Conservation (phyloP, 1,284 basidiomycete genomes). For the Anthracocystis walkeri region DNA sequence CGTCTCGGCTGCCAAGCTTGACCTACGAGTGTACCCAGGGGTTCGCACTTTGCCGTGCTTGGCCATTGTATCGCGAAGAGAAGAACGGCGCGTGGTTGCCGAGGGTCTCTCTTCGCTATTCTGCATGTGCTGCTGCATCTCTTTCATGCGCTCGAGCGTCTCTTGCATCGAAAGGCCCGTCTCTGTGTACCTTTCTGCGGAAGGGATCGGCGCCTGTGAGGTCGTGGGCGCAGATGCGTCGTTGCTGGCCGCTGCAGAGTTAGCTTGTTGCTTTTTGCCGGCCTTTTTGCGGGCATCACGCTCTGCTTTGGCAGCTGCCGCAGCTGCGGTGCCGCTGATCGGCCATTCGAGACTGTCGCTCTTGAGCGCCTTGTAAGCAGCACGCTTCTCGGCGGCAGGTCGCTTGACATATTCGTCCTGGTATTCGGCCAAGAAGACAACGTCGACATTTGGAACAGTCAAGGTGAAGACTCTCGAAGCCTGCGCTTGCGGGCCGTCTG, state of each 20-base stretch:
- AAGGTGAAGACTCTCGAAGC: conserved; percentile 41
- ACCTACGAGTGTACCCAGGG: conserved; percentile 39
- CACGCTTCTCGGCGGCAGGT: conserved; percentile 40
- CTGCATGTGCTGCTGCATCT: conserved; percentile 22
- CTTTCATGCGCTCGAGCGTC: conserved; percentile 46
- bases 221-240: neutral
- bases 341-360: conserved; percentile 56
- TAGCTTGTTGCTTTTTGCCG: neutral
- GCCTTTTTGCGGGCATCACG: conserved; percentile 8
- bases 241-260: neutral
- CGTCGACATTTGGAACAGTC: conserved; percentile 41
- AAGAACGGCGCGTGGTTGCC: conserved; percentile 15
- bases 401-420: conserved; percentile 55
- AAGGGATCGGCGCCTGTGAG: neutral
- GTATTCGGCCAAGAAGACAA: conserved; percentile 52
- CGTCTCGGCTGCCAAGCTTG: conserved; percentile 41
- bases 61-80: conserved; percentile 34
- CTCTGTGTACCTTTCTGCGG: conserved; percentile 22
- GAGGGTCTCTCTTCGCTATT: conserved; percentile 1
- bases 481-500: neutral
- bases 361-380: conserved; percentile 57
- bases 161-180: conserved; percentile 51
- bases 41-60: conserved; percentile 39
- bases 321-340: conserved; percentile 13
- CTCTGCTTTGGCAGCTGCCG: neutral